Evolutionary conservation across 768 basidiomycete species (phyloP), one percentile per base, ranked within the genome.

Genomic region (Hypholoma fasciculare): DNA sequence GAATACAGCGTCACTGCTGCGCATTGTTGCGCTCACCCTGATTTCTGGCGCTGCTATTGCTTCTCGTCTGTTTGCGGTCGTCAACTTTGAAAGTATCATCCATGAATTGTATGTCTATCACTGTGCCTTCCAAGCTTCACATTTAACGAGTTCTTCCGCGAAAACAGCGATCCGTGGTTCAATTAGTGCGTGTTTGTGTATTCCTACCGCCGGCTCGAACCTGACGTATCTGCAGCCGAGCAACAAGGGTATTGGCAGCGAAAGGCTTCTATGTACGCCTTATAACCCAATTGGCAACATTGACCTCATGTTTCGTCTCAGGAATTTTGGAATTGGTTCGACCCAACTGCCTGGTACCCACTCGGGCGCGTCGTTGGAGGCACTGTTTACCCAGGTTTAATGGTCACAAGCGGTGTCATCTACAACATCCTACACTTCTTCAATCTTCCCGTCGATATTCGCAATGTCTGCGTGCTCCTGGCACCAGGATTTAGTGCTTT

Each of bases 291-390:
- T 54, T 20, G 20, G 4, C 26, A 20, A 19, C 8, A n/a, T 42
- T 16, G 38, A 49, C 56, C 36, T 64, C 26, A 20, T 4, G 44
- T 13, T 5, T 52, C 11, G 37, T 13, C 54, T 14, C 61, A 97
- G 94, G 96, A 92, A 87, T 98, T 99, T 77, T 99, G 97, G 97
- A 99, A 99, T 70, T 99, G 97, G 97, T 99, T 99, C 71, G 97
- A 99, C 74, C 96, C 96, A 19, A 97, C 96, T 3, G 96, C 96
- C 64, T 99, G 97, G 97, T 98, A 99, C 67, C 97, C 97, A 11
- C 86, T 99, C 0, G 97, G 97, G 46, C 94, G 97, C 67, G 95
- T 97, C 50, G 97, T 98, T 44, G 97, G 97, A 52, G 96, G 96
- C 51, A 99, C 97, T 13, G 92, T 99, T 66, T 99, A 98, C 70